Evolutionary conservation across 192 early-diverging fungal genomes (phyloP), one percentile per base, ranked within the genome.

Genomic region (Podila minutissima): DNA sequence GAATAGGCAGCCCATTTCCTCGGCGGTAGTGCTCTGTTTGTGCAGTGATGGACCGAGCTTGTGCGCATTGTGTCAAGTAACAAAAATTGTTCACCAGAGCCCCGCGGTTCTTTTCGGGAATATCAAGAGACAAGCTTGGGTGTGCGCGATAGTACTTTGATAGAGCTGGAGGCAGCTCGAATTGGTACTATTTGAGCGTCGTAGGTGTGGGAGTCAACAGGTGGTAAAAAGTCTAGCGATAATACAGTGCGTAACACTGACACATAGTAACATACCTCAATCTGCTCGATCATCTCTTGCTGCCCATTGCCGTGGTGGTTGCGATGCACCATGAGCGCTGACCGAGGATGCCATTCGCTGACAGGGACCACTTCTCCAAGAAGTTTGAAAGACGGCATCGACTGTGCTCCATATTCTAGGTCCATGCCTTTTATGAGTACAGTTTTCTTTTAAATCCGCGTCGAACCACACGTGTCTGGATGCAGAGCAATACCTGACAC

Each of bases 281-380:
- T 72, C 49, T 79, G 76, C 22, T 72, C 24, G 3, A 79, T 49
- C 76, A 79, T 79, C 28, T 79, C 76, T 2, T 20, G 64, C 37
- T 79, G 76, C 0, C 76, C 76, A 33, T 72, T 79, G 17, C 70
- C 66, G 35, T 79, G 76, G n/a, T 79, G 76, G 28, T 79, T 79
- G n/a, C 76, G 69, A 57, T 72, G 66, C 8, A 79, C 55, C 20
- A 65, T 72, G 9, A 79, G 51, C 7, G 55, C 62, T n/a, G 76
- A 79, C 10, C 64, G 48, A 2, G 76, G 76, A 35, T 79, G 76
- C 76, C 76, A 79, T 22, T 79, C 70, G 3, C 72, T 53, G 24
- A 19, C n/a, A 3, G 70, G 68, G 0, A 65, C 64, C 6, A 79
- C 53, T 2, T 37, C 58, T 32, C 58, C 55, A 64, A 69, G 71